These are phyloP conservation scores for Actinidia arguta DNA, from an alignment of 179 eudicot species.

Conservation along the genomic window DNA sequence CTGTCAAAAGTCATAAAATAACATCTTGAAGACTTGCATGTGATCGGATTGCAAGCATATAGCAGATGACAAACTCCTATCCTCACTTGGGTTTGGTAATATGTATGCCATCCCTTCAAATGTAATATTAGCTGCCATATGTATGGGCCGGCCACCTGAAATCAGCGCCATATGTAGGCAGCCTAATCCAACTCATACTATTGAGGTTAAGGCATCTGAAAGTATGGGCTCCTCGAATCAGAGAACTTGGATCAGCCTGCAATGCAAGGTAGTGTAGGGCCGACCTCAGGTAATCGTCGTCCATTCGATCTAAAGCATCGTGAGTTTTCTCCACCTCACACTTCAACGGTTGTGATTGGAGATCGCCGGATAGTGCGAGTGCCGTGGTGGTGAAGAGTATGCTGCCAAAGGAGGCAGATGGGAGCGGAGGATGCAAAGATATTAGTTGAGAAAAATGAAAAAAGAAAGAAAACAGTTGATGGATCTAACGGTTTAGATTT, in stretches of 20 bases:
- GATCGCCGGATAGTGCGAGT: slow-evolving; percentile 15
- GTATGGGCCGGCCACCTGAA: slow-evolving; percentile 15
- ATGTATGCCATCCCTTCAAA: neutral
- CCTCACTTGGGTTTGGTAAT: slow-evolving; percentile 8
- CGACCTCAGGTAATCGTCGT: slow-evolving; percentile 22
- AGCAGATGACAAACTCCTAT: neutral
- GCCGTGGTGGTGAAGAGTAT: slow-evolving; percentile 20
- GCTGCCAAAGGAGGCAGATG: slow-evolving; percentile 32
- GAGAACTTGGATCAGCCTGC: slow-evolving; percentile 6
- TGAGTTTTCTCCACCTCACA: slow-evolving; percentile 14
- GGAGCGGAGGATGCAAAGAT: slow-evolving; percentile 19
- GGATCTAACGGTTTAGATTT: too few species aligned
- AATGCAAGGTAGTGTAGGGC: neutral
- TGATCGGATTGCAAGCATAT: neutral
- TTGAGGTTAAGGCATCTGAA: slow-evolving; percentile 5
- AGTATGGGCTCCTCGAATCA: neutral
- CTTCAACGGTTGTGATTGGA: slow-evolving; percentile 17
- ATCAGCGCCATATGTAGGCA: slow-evolving; percentile 10
- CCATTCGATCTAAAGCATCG: slow-evolving; percentile 16
- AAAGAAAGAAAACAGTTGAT: too few species aligned
- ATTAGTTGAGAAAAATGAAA: too few species aligned
- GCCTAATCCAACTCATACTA: slow-evolving; percentile 5
- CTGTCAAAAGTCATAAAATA: neutral
- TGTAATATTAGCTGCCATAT: neutral
- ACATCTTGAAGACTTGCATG: neutral